Evolutionary conservation across 257 asterid species (phyloP), one percentile per base, ranked within the genome.

Genomic region (Solanum habrochaites): DNA sequence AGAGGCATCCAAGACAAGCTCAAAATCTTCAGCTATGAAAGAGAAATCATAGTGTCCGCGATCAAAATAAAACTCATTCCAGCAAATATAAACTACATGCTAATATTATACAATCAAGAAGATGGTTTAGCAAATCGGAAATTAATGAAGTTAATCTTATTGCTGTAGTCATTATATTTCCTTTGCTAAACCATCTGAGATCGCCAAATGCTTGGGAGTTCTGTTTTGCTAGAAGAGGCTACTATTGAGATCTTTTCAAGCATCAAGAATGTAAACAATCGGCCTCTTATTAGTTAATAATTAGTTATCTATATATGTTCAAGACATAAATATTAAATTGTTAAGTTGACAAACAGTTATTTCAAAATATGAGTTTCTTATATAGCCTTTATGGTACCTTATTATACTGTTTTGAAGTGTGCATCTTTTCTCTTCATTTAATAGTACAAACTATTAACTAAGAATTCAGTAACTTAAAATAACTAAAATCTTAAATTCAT

Each of bases 1-100:
- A 10, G 93, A 87, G 78, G 83, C 90, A 23, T 89, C 93, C 72
- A 90, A 88, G 88, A 69, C 91, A 12, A 88, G 90, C 42, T 7
- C 88, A 35, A 92, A 87, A 52, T 81, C 82, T 71, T 64, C 87
- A 85, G 70, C 87, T 43, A 71, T 40, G 45, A 85, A 67, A 66
- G 81, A 85, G 21, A 67, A 85, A 27, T 42, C 32, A 85, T 67
- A 69, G 35, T 16, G 1, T 5, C 35, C 29, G 8, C 2, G 29
- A 10, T 49, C 70, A 81, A 21, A 49, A 49, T n/a, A 49, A 49
- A 49, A 21, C 20, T 47, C 43, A 49, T 80, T 0, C 85, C 69
- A 27, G 18, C 42, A 29, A 47, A 29, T 49, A 81, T 31, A 81
- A 81, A 11, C 9, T 20, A 29, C 20, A 52, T 81, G 69, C 13